These are phyloP conservation scores for Thalassiosira hispida DNA, from an alignment of 352 stramenopile species.

Conservation along the genomic window DNA sequence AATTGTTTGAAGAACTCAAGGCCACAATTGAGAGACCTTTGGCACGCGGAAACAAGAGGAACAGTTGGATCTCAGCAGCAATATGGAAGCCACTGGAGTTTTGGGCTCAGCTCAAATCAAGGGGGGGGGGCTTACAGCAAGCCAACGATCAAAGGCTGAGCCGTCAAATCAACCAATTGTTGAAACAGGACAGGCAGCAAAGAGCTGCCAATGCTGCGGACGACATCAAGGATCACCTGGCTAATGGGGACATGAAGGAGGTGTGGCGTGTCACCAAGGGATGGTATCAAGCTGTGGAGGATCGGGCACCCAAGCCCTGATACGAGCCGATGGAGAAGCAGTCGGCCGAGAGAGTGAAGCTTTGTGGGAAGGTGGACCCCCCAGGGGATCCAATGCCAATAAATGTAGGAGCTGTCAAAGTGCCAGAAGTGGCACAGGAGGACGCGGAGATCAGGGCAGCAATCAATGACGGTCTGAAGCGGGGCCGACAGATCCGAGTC, in stretches of 20 bases:
- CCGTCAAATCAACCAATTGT: too few species aligned
- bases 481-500: too few species aligned
- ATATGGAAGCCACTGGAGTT: conserved; percentile 29
- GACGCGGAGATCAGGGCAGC: conserved; percentile 29
- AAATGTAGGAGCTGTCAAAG: conserved; percentile 12
- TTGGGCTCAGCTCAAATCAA: conserved; percentile 5
- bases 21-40: not conserved
- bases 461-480: not conserved
- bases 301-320: conserved; percentile 10
- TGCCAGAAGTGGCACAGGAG: too few species aligned
- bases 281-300: conserved; percentile 30
- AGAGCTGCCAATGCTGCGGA: not conserved
- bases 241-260: conserved; percentile 24
- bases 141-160: not conserved
- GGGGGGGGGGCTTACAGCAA: conserved; percentile 2
- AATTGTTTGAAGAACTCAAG: conserved; percentile 27
- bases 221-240: too few species aligned
- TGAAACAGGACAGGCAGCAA: not conserved
- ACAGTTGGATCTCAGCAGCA: conserved; percentile 23
- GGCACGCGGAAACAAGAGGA: not conserved
- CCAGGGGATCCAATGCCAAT: conserved; percentile 26
- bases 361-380: conserved; percentile 18
- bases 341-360: conserved; percentile 13
- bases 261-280: conserved; percentile 16
- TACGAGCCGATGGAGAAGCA: conserved; percentile 22